Percentiles rank a stretch among this genome's conserved stretches.
phyloP scores from a whole-genome alignment of 2,329 filamentous ascomycete species.

The Pseudogymnoascus sp. region DNA sequence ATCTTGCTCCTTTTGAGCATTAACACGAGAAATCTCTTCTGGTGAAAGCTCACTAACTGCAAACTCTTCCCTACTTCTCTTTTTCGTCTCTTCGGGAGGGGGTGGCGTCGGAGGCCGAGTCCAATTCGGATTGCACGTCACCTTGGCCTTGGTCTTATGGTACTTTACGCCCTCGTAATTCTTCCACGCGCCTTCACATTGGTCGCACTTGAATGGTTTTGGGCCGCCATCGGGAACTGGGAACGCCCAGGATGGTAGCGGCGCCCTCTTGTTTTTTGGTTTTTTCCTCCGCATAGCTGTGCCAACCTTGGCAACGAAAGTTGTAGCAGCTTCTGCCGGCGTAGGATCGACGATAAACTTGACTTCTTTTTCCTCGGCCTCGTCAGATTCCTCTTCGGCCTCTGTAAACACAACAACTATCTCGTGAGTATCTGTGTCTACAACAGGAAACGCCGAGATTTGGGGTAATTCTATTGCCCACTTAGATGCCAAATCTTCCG shows the following conservation, averaged over 20 bases:
- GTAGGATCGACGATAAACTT: constrained; percentile 21
- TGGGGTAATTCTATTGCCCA: not conserved
- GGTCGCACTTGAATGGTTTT: constrained; percentile 26
- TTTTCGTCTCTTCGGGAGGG: constrained; percentile 10
- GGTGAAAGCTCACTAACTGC: not conserved
- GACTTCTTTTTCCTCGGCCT: constrained; percentile 15
- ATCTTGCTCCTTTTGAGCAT: not conserved
- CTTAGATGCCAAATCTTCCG: not conserved
- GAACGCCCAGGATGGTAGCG: constrained; percentile 2
- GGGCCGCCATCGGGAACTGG: constrained; percentile 13
- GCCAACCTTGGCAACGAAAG: constrained; percentile 25
- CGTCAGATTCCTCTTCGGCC: not conserved
- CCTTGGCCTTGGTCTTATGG: constrained; percentile 26
- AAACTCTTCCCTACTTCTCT: constrained; percentile 1
- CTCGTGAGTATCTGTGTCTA: not conserved
- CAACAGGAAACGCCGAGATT: not conserved
- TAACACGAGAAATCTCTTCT: constrained; percentile 7
- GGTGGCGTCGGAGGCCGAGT: constrained; percentile 13
- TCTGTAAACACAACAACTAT: not conserved
- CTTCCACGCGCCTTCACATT: constrained; percentile 25
- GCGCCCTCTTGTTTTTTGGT: constrained; percentile 13
- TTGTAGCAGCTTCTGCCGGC: constrained; percentile 18
- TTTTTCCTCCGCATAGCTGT: constrained; percentile 15
- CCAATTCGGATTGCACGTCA: constrained; percentile 27
- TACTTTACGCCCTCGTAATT: constrained; percentile 29